Percentiles rank a stretch among this genome's conserved stretches.
phyloP scores from a whole-genome alignment of 352 stramenopile genomes.

The Hyaloperonospora arabidopsidis region DNA sequence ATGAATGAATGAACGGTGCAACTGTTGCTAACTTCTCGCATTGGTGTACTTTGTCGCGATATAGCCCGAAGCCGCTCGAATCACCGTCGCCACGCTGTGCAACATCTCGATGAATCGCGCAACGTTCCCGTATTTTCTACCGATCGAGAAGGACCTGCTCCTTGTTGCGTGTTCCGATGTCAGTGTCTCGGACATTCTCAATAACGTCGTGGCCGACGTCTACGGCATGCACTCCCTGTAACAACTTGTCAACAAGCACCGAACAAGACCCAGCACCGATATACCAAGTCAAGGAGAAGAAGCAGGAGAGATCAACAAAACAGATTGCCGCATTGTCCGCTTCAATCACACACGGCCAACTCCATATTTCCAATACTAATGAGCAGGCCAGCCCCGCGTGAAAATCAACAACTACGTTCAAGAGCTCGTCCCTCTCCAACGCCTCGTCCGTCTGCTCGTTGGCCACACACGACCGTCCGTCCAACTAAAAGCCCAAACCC shows the following conservation, averaged over 20 bases:
- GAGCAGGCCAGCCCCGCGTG: too few relatives aligned
- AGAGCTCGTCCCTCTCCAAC: slow-evolving; percentile 11
- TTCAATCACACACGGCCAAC: too few relatives aligned
- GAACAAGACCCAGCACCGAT: too few relatives aligned
- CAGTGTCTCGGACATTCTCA: slow-evolving; percentile 73
- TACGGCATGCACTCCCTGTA: slow-evolving; percentile 80
- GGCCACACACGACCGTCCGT: neutral
- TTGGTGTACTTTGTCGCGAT: slow-evolving; percentile 7
- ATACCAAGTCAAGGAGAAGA: too few relatives aligned
- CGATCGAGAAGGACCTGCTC: slow-evolving; percentile 72
- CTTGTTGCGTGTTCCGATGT: slow-evolving; percentile 64
- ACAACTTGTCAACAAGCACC: neutral
- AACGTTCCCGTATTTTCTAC: slow-evolving; percentile 69
- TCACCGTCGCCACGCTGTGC: slow-evolving; percentile 56
- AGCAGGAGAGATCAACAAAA: too few relatives aligned
- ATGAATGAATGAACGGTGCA: neutral
- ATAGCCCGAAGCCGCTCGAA: slow-evolving; percentile 65
- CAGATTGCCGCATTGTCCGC: too few relatives aligned
- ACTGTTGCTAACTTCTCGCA: slow-evolving; percentile 1
- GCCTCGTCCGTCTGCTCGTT: slow-evolving; percentile 5
- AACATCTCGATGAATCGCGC: slow-evolving; percentile 73
- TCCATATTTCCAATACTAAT: too few relatives aligned
- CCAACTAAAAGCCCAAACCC: slow-evolving; percentile 63
- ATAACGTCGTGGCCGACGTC: slow-evolving; percentile 72
- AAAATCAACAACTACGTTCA: slow-evolving; percentile 3